Percentiles rank a stretch among this genome's conserved stretches.
phyloP scores from a whole-genome alignment of 495 filamentous ascomycete genomes.

The Aspergillus egyptiacus region DNA sequence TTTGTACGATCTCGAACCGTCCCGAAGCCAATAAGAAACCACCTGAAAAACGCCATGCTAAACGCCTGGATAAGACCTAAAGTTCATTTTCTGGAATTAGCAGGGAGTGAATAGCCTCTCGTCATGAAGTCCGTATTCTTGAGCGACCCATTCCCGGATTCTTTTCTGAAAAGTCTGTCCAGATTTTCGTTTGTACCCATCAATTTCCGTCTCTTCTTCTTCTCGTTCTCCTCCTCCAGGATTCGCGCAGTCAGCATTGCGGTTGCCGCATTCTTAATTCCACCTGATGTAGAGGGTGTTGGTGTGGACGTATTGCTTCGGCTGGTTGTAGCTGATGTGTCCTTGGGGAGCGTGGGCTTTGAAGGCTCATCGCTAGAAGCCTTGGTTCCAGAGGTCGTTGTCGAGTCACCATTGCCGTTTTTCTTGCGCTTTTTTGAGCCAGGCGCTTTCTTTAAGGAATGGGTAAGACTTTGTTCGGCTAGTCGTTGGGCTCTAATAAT shows the following conservation, averaged over 20 bases:
- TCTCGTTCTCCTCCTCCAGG: slow-evolving; percentile 74
- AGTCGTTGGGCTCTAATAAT: slow-evolving; percentile 58
- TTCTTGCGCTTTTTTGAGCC: slow-evolving; percentile 69
- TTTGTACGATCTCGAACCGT: slow-evolving; percentile 1
- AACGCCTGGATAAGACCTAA: background rate
- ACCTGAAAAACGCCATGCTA: background rate
- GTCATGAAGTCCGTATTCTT: slow-evolving; percentile 72
- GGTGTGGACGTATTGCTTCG: slow-evolving; percentile 27
- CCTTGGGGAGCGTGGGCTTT: background rate
- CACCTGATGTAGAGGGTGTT: slow-evolving; percentile 31
- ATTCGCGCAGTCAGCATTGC: slow-evolving; percentile 81
- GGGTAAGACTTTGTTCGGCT: slow-evolving; percentile 65
- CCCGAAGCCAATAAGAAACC: slow-evolving; percentile 7
- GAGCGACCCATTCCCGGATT: slow-evolving; percentile 40
- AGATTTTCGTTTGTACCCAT: slow-evolving; percentile 60
- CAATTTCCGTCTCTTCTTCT: slow-evolving; percentile 72
- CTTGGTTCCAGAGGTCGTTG: slow-evolving; percentile 20
- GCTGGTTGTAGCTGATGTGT: slow-evolving; percentile 14
- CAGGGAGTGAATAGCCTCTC: slow-evolving; percentile 62
- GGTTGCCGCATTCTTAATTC: slow-evolving; percentile 82
- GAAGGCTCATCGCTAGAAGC: slow-evolving; percentile 8
- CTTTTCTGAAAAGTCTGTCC: slow-evolving; percentile 61
- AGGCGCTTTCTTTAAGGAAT: slow-evolving; percentile 78
- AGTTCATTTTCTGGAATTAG: slow-evolving; percentile 26
- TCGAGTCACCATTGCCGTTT: slow-evolving; percentile 28